Percentiles rank a stretch among this genome's conserved stretches.
phyloP scores from a whole-genome alignment of 1,284 basidiomycete species.

The Stereum hirsutum region DNA sequence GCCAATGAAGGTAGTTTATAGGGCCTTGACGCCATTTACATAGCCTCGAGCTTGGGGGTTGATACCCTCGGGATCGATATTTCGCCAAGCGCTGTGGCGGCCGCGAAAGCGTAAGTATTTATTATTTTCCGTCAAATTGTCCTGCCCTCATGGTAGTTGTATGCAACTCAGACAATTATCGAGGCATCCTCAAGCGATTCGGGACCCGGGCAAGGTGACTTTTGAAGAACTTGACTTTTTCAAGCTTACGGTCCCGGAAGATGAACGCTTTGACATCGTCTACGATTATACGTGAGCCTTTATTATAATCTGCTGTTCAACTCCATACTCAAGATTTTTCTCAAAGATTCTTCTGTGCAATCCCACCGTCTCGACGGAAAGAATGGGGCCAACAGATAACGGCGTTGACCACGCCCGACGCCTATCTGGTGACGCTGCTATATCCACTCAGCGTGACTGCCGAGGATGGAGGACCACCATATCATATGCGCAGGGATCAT shows the following conservation, averaged over 20 bases:
- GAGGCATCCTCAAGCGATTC: not conserved
- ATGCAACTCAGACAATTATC: too few species aligned
- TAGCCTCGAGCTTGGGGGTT: not conserved
- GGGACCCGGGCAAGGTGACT: slow-evolving; percentile 15
- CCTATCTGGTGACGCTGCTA: too few species aligned
- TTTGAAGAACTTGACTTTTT: slow-evolving; percentile 50
- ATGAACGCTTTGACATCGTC: slow-evolving; percentile 43
- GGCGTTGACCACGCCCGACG: too few species aligned
- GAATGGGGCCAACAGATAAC: too few species aligned
- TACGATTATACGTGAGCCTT: slow-evolving; percentile 75
- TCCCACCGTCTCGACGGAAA: too few species aligned
- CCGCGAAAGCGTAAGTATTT: not conserved
- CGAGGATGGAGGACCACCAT: too few species aligned
- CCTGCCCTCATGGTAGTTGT: too few species aligned
- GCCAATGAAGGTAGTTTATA: not conserved
- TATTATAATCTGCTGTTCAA: too few species aligned
- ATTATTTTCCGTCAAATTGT: not conserved
- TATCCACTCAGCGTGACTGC: too few species aligned
- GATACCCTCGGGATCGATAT: not conserved
- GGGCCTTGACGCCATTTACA: not conserved
- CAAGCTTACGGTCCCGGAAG: slow-evolving; percentile 25
- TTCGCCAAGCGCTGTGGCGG: not conserved
- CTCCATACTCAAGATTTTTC: too few species aligned
- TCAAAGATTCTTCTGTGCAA: too few species aligned
- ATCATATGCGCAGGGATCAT: too few species aligned